These are phyloP conservation scores for Dentipellis sp. DNA, from an alignment of 768 basidiomycete species.

Conservation along the genomic window DNA sequence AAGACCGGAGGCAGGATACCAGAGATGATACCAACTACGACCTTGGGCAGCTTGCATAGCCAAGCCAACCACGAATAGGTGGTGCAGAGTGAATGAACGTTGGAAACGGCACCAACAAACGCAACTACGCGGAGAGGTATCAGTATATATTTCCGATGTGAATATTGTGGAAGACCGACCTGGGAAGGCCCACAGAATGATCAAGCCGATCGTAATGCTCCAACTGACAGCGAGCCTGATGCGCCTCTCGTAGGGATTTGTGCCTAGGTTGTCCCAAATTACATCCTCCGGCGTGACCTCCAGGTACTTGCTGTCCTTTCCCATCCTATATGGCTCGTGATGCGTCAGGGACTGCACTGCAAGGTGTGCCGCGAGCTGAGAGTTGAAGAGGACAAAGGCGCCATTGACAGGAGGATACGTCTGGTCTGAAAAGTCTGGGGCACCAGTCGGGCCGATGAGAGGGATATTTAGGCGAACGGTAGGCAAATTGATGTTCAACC, in stretches of 20 bases:
- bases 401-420: constrained; percentile 33
- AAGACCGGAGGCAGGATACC: constrained; percentile 85
- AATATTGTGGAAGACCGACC: constrained; percentile 27
- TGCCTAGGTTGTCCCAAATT: constrained; percentile 81
- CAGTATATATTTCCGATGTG: not conserved
- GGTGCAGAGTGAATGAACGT: constrained; percentile 60
- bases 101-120: constrained; percentile 79
- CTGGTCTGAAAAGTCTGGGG: constrained; percentile 15
- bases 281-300: constrained; percentile 87
- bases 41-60: constrained; percentile 61
- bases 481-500: constrained; percentile 13
- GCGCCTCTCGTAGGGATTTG: constrained; percentile 77
- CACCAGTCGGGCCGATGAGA: constrained; percentile 6
- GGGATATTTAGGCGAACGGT: constrained; percentile 7
- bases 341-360: constrained; percentile 68
- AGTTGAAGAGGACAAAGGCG: constrained; percentile 86
- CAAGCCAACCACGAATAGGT: constrained; percentile 69
- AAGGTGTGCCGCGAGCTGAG: constrained; percentile 89
- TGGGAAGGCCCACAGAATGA: constrained; percentile 85
- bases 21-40: constrained; percentile 73
- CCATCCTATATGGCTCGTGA: constrained; percentile 80
- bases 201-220: constrained; percentile 66
- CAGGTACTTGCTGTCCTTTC: constrained; percentile 42
- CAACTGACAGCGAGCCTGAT: constrained; percentile 43
- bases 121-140: constrained; percentile 16